Conservation (phyloP, 2,329 filamentous ascomycete species). For the Colletotrichum higginsianum region DNA sequence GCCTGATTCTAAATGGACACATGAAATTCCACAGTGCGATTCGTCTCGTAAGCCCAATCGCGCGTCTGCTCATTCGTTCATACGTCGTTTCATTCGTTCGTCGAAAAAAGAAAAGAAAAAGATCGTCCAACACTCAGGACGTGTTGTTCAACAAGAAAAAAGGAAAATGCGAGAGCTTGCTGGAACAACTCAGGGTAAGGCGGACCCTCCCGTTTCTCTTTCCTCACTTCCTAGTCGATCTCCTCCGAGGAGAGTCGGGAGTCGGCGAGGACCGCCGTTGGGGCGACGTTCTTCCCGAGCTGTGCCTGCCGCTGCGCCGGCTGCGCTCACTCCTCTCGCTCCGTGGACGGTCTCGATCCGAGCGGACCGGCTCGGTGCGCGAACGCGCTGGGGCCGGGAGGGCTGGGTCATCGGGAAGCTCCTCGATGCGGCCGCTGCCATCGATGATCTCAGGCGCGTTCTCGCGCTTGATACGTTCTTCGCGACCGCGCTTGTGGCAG, state of each 20-base stretch:
- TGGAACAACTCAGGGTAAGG: not conserved
- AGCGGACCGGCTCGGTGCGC: constrained; percentile 30
- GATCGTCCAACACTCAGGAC: not conserved
- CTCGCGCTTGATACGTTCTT: constrained; percentile 81
- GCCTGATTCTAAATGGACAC: not conserved
- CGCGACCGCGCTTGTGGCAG: constrained; percentile 93
- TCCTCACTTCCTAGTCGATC: constrained; percentile 29
- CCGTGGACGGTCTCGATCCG: constrained; percentile 26
- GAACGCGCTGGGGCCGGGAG: constrained; percentile 53
- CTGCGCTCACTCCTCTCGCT: constrained; percentile 43
- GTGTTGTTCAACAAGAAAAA: too few relatives aligned
- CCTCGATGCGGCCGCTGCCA: constrained; percentile 61
- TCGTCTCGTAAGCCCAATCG: constrained; percentile 1
- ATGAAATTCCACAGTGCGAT: not conserved
- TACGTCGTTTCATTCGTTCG: constrained; percentile 18
- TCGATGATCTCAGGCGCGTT: constrained; percentile 55
- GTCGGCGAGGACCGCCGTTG: constrained; percentile 19
- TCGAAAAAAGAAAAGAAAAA: not conserved
- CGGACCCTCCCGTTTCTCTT: not conserved
- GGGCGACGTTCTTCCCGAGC: constrained; percentile 35
- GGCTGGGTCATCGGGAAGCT: constrained; percentile 64
- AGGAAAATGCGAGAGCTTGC: not conserved
- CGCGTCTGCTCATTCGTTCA: constrained; percentile 8
- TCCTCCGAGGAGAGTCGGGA: constrained; percentile 24
- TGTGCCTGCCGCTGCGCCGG: constrained; percentile 37